These are phyloP conservation scores for Pouteria glomerata DNA, from an alignment of 148 eudicot species.

Conservation along the genomic window DNA sequence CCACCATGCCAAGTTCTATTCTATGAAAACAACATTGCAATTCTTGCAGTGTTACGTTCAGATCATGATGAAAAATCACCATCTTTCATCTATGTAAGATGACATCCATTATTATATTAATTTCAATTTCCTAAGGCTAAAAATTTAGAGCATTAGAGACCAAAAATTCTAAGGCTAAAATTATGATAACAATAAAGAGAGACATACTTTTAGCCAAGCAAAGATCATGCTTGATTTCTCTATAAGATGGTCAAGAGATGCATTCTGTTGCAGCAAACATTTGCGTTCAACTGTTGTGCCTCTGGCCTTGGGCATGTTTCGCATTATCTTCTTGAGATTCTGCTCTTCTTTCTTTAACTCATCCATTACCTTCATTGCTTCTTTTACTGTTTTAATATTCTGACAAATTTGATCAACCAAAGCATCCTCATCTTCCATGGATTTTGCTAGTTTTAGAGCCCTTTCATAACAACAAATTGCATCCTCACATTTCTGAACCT, in stretches of 20 bases:
- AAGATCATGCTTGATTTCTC: conserved; percentile 54
- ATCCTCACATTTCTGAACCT: conserved; percentile 65
- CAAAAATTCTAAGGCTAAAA: too few species aligned
- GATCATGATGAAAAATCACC: background rate
- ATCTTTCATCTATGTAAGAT: background rate
- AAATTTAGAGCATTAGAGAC: too few species aligned
- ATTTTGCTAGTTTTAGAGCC: conserved; percentile 69
- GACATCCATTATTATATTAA: background rate
- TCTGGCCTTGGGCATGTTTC: conserved; percentile 44
- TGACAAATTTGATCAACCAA: conserved; percentile 53
- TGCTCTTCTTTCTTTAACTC: conserved; percentile 68
- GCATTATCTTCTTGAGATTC: conserved; percentile 62
- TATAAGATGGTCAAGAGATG: conserved; percentile 66
- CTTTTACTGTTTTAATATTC: conserved; percentile 56
- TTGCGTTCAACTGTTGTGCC: conserved; percentile 64
- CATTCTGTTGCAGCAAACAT: conserved; percentile 53
- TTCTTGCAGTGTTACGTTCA: background rate
- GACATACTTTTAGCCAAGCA: conserved; percentile 65
- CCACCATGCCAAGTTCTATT: background rate
- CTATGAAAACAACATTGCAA: background rate
- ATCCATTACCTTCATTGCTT: conserved; percentile 48
- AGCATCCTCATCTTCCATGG: conserved; percentile 87
- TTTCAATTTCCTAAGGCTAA: too few species aligned
- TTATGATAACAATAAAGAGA: background rate
- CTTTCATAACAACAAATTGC: conserved; percentile 67